Evolutionary conservation across 345 rosid species (phyloP), one percentile per base, ranked within the genome.

Genomic region (Eutrema japonicum): DNA sequence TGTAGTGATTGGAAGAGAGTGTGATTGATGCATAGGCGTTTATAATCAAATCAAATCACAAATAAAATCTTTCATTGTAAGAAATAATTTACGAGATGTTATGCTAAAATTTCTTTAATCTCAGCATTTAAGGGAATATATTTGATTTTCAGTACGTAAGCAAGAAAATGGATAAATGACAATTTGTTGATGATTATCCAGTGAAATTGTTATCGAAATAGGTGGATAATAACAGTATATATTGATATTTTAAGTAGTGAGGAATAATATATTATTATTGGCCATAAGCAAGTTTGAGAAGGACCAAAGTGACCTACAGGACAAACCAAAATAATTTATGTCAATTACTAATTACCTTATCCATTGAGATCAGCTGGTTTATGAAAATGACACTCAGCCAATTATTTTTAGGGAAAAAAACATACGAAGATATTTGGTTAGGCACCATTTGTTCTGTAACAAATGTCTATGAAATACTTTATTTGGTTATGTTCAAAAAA

Each of bases 381-480:
- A 43, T 68, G 74, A 75, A 75, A 75, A 68, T 52, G 78, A 68
- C 74, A 68, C 35, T 60, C 55, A 5, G 27, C 56, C 73, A 51
- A 60, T 51, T 45, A 37, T 51, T 50, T 57, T 66, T 26, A 6
- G 55, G 14, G 2, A 2, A 57, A 16, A 66, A 32, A 7, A 37
- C 4, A 41, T 41, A 57, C 11, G 47, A 60, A 53, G 6, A 10
- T 56, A 58, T 26, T 59, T 49, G 9, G 68, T 67, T 41, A 42
- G 63, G 53, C 63, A 42, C 16, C 35, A 6, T 59, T 33, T 65
- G 10, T 35, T 67, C 7, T 52, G 68, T 58, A 51, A 74, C 55
- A 58, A 74, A 58, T 50, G 26, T 67, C 16, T 41, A 10, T 40
- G 10, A 29, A 22, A 51, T 35, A 10, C 16, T 50, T 59, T 41